These are phyloP conservation scores for Penicillium pulvis DNA, from an alignment of 495 filamentous ascomycete species.

Conservation along the genomic window DNA sequence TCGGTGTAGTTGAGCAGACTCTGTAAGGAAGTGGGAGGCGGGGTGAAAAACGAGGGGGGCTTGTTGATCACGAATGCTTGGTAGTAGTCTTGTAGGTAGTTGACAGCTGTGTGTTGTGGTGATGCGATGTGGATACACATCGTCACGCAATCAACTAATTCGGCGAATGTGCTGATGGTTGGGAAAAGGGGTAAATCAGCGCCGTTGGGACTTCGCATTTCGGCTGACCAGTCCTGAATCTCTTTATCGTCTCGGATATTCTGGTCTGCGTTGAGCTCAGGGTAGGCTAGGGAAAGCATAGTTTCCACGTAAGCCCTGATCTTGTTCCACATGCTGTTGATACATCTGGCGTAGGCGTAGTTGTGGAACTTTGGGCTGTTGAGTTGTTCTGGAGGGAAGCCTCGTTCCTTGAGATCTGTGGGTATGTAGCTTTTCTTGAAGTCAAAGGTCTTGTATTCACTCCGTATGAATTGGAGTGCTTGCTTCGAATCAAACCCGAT, in stretches of 20 bases:
- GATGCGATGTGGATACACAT: slow-evolving; percentile 57
- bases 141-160: slow-evolving; percentile 35
- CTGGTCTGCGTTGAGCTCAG: slow-evolving; percentile 11
- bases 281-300: slow-evolving; percentile 28
- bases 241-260: background rate
- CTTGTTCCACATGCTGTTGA: slow-evolving; percentile 40
- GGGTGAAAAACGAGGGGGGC: slow-evolving; percentile 39
- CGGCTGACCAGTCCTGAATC: slow-evolving; percentile 40
- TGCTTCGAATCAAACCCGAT: slow-evolving; percentile 35
- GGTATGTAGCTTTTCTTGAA: slow-evolving; percentile 46
- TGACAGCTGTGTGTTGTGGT: slow-evolving; percentile 51
- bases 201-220: slow-evolving; percentile 27
- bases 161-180: slow-evolving; percentile 23
- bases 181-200: slow-evolving; percentile 39
- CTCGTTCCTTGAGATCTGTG: slow-evolving; percentile 43
- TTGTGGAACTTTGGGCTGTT: slow-evolving; percentile 40
- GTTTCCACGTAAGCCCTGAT: slow-evolving; percentile 38
- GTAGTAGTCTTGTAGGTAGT: slow-evolving; percentile 55
- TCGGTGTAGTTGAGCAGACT: slow-evolving; percentile 32
- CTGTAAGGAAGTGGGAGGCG: slow-evolving; percentile 30
- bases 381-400: slow-evolving; percentile 37
- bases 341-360: slow-evolving; percentile 49
- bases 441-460: slow-evolving; percentile 43
- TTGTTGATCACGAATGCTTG: slow-evolving; percentile 48
- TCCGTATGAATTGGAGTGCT: slow-evolving; percentile 28